phyloP scores from a whole-genome alignment of 331 rosid species.

The Rhamnella rubrinervis region DNA sequence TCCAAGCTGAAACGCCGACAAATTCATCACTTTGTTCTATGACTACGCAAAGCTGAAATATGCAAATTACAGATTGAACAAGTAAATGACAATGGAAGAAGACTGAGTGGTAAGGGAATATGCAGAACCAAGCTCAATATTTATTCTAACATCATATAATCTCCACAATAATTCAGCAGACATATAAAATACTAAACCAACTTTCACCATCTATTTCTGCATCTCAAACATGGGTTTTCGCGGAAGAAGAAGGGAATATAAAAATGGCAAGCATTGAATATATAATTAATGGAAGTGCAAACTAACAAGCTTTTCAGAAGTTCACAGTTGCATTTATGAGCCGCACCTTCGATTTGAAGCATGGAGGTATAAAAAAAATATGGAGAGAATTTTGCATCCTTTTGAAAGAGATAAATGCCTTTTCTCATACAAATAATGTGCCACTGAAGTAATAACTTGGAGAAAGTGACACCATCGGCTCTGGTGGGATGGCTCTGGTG shows the following conservation, averaged over 20 bases:
- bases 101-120: not conserved
- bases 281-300: not conserved
- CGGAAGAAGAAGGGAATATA: not conserved
- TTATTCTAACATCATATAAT: not conserved
- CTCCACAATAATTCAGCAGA: not conserved
- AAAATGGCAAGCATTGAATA: not conserved
- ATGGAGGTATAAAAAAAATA: not conserved
- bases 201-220: not conserved
- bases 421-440: not conserved
- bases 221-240: not conserved
- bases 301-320: not conserved
- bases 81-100: not conserved
- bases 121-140: conserved; percentile 4
- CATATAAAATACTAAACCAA: not conserved
- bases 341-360: not conserved
- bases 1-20: conserved; percentile 17
- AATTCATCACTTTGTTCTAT: too few species aligned
- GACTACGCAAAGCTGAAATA: conserved; percentile 15
- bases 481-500: too few species aligned
- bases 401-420: not conserved
- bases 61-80: conserved; percentile 4
- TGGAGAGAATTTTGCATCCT: not conserved
- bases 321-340: not conserved
- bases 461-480: conserved; percentile 13
- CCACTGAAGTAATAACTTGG: not conserved